Evolutionary conservation across 176 grass and related monocot species (phyloP), one percentile per base, ranked within the genome.

Genomic region (Rhipidocladum racemiflorum): DNA sequence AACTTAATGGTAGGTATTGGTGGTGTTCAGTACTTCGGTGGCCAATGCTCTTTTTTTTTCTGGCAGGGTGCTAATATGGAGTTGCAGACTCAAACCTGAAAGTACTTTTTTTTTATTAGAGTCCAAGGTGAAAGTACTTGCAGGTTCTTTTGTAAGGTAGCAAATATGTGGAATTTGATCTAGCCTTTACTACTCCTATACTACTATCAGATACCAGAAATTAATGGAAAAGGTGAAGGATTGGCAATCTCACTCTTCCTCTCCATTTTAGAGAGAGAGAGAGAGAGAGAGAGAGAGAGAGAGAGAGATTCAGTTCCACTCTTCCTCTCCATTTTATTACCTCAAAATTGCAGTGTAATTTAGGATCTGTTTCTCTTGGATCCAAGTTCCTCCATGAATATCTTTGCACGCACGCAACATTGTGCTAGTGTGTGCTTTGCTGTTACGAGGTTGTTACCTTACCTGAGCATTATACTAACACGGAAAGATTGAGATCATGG

Each of bases 1-100:
- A 62, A 36, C 42, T n/a, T 16, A 30, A 15, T 62, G 66, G 75
- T 72, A 54, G 75, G 75, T 72, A 65, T 48, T 72, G 71, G 32
- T 70, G 66, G 7, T 44, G 66, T 56, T 59, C 67, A 59, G 55
- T 65, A 30, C 43, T 53, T 55, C 65, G 36, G 74, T 66, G 44
- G 29, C 57, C 36, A 29, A 27, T 62, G 62, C 13, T 46, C 61
- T 42, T 34, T 5, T 69, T 42, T 34, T 5, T 9, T 20, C 24
- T 76, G 50, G 48, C 78, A 76, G 29, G 17, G 38, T 69, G 28
- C 60, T 78, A 62, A 53, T 40, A 49, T 18, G 9, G 40, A 42
- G 7, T 1, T 65, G 10, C 20, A 36, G 39, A 36, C 29, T 78
- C 46, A 21, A 77, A 70, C 20, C 2, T 27, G 40, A 40, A 80